Percentiles rank a stretch among this genome's conserved stretches.
Conservation (phyloP, 176 grass and related monocot species). For the Avena atlantica region DNA sequence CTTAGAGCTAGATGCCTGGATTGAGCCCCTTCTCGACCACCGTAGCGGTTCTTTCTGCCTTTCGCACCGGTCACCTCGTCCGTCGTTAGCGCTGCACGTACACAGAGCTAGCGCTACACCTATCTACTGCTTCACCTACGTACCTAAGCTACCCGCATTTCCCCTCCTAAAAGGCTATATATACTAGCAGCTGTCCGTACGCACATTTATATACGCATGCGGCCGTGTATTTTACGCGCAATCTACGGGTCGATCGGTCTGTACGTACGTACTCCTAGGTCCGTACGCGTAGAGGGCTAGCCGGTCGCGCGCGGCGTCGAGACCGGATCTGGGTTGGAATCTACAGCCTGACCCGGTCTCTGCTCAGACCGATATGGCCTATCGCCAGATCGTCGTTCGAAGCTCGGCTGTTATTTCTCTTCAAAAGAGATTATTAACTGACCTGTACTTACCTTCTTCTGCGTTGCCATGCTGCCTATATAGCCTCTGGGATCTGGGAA, state of each 20-base stretch:
- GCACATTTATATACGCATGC: neutral
- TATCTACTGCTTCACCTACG: neutral
- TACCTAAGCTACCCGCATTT: neutral
- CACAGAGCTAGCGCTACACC: neutral
- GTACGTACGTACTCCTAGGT: neutral
- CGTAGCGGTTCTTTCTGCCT: conserved; percentile 1
- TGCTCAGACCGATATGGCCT: conserved; percentile 16
- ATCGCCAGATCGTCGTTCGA: neutral
- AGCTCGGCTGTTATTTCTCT: neutral
- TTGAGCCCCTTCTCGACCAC: neutral
- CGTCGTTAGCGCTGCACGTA: neutral
- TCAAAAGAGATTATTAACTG: neutral
- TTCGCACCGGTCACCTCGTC: conserved; percentile 4
- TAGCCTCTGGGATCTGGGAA: neutral
- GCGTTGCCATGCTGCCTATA: neutral
- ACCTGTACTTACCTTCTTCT: neutral
- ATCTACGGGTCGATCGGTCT: neutral
- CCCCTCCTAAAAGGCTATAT: neutral
- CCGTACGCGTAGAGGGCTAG: neutral
- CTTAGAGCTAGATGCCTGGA: neutral
- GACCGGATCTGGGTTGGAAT: conserved; percentile 20
- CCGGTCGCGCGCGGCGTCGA: neutral
- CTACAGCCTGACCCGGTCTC: conserved; percentile 2
- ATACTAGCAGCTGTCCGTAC: neutral
- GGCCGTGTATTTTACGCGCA: neutral